Evolutionary conservation across 176 grass and related monocot genomes (phyloP), one percentile per base, ranked within the genome.

Genomic region (Cocos nucifera): DNA sequence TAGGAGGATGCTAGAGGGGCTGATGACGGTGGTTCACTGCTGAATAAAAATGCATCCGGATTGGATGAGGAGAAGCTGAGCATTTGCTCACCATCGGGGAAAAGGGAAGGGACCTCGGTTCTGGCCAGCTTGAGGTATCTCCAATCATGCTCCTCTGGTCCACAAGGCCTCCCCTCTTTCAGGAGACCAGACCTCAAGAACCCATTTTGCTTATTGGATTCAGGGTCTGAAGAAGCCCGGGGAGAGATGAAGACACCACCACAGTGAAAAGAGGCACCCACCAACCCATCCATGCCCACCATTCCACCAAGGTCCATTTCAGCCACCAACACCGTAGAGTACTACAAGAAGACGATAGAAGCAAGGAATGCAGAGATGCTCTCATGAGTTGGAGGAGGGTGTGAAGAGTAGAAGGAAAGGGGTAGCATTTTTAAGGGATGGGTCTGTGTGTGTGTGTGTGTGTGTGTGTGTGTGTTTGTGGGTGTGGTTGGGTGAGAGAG

Each of bases 271-370:
- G 32, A 62, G 5, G 60, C 12, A 35, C 17, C 44, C 29, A 16
- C n/a, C 28, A 22, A 19, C 19, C 30, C 60, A 19, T 62, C 60
- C 10, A 62, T 48, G 60, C 26, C 27, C n/a, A 62, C 44, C 32
- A 22, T 12, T n/a, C 30, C 32, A 49, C 18, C 60, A 19, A 62
- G 44, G 32, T 62, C 60, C 60, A 62, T 62, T 5, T 62, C 60
- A 44, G 19, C 60, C n/a, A 60, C 18, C 4, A n/a, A 22, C 30
- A 24, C n/a, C 5, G 28, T 30, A 30, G 28, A 6, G 28, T 39
- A 20, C 16, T 20, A 22, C 15, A 18, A 9, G 24, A n/a, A 17
- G 23, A 27, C 8, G 10, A 14, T 2, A 44, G 9, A 44, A 44
- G 7, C 5, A 44, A 44, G 9, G 35, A 44, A 44, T 44, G 35